Conservation (phyloP, 2,329 filamentous ascomycete species). For the Paecilomyces formosus region DNA sequence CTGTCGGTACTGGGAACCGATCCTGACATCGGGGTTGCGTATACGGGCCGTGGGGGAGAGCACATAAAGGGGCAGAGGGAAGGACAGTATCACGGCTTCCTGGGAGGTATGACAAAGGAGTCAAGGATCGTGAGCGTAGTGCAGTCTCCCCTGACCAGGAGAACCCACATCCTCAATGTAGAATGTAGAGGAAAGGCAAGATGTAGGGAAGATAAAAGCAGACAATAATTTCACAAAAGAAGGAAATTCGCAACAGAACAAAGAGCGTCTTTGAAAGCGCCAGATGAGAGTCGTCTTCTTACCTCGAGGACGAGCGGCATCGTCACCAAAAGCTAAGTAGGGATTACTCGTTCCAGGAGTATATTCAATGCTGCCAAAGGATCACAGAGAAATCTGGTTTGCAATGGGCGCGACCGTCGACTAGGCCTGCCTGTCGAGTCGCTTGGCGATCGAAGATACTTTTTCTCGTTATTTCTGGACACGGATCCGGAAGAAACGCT, state of each 20-base stretch:
- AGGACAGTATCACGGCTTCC: not conserved
- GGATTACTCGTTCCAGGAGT: not conserved
- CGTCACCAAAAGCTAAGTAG: not conserved
- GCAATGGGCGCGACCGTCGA: not conserved
- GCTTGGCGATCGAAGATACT: not conserved
- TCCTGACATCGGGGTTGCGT: not conserved
- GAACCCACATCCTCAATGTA: not conserved
- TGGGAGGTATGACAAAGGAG: not conserved
- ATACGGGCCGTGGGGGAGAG: not conserved
- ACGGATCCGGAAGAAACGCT: not conserved
- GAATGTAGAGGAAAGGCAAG: too few species aligned
- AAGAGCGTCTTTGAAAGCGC: not conserved
- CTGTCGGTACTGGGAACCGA: not conserved
- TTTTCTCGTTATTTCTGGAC: not conserved
- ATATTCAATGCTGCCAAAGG: not conserved
- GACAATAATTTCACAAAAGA: not conserved
- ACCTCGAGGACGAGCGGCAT: not conserved
- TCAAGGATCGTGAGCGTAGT: not conserved
- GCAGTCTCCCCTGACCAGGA: not conserved
- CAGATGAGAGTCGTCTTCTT: not conserved
- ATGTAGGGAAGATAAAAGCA: not conserved
- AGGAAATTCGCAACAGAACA: not conserved
- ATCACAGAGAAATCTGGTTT: not conserved
- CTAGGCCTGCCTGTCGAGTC: not conserved
- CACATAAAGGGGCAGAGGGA: not conserved